Conservation (phyloP, 2,329 filamentous ascomycete species). For the Apiospora rasikravindrae region DNA sequence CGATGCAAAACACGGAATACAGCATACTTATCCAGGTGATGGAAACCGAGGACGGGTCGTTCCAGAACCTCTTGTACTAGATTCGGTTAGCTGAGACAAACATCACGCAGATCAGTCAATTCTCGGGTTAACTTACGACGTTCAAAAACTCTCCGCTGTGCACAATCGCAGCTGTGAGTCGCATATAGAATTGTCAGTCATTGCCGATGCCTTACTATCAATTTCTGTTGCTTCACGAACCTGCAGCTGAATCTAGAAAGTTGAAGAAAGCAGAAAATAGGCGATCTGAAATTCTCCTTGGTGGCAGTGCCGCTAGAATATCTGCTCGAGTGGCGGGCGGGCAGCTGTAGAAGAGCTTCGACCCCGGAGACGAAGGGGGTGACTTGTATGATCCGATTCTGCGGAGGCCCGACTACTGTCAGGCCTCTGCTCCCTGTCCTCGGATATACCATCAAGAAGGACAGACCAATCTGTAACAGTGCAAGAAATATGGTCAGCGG, state of each 20-base stretch:
- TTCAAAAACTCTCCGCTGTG: neutral
- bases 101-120: neutral
- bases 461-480: neutral
- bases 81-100: neutral
- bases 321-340: conserved; percentile 34
- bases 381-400: neutral
- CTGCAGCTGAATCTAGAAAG: conserved; percentile 35
- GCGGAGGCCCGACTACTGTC: neutral
- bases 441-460: conserved; percentile 3
- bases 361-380: neutral
- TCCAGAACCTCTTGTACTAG: conserved; percentile 52
- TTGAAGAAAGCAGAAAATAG: conserved; percentile 45
- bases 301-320: conserved; percentile 41
- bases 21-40: conserved; percentile 53
- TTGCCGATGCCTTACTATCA: neutral
- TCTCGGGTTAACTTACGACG: neutral
- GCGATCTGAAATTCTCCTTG: conserved; percentile 39
- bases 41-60: conserved; percentile 40
- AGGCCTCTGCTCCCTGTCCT: neutral
- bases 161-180: neutral
- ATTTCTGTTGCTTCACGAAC: conserved; percentile 25
- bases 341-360: conserved; percentile 38
- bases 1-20: conserved; percentile 51
- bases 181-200: neutral
- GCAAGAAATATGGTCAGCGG: neutral